Base-by-base conservation (phyloP, 2,329 filamentous ascomycete genomes). In the Nemania sp. region DNA sequence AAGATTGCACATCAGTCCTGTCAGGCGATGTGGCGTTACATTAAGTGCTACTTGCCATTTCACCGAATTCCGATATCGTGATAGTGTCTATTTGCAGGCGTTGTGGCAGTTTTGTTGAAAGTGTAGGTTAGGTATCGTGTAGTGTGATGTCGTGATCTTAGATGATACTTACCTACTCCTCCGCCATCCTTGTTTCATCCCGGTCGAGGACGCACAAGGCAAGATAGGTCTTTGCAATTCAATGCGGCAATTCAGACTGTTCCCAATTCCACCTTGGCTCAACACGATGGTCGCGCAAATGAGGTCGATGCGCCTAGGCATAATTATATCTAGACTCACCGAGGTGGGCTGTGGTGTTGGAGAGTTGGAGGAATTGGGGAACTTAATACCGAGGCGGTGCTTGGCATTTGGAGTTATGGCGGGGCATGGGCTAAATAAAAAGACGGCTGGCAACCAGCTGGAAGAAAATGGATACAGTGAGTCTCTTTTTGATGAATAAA, bases 151-250 rank as follows among this genome's bases (percentile, higher is more conserved):
- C n/a, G n/a, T n/a, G n/a, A n/a, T n/a, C n/a, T n/a, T n/a, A n/a
- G n/a, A n/a, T n/a, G n/a, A n/a, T n/a, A n/a, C n/a, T n/a, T n/a
- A n/a, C n/a, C n/a, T n/a, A n/a, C n/a, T n/a, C n/a, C n/a, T 33
- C 12, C 8, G 23, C 11, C 6, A 44, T 19, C 8, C n/a, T 28
- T 17, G 42, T 24, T 24, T 40, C 19, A 31, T 20, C 31, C 26
- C 40, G 30, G 19, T 20, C 31, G n/a, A 28, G 50, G 28, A 20
- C 49, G 22, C 20, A 48, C 30, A 52, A 31, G 48, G n/a, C 41
- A 55, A 47, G 36, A 43, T 47, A 47, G 52, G 52, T 55, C 48
- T 39, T 33, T n/a, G 37, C 23, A 30, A 48, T 23, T 33, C 30
- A 36, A n/a, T n/a, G n/a, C n/a, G n/a, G n/a, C n/a, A n/a, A n/a